Evolutionary conservation across 768 basidiomycete genomes (phyloP).

Genomic region (Hydnum rufescens): DNA sequence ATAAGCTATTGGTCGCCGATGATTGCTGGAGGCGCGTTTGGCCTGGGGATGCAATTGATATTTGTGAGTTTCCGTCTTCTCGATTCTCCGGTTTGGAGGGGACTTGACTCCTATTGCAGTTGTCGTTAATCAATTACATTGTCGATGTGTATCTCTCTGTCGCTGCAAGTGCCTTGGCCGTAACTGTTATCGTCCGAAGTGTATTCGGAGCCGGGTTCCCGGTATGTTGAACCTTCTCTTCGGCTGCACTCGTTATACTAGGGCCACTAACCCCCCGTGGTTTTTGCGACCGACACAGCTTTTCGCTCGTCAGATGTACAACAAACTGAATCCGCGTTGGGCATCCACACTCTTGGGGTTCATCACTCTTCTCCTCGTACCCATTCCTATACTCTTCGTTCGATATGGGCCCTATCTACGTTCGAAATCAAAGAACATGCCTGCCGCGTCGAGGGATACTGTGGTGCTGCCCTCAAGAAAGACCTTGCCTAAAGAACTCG

Average conservation of each 20-base stretch:
- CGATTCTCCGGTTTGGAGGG: not conserved
- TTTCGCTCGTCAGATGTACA: slow-evolving; percentile 17
- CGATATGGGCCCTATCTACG: slow-evolving; percentile 19
- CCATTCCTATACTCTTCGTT: slow-evolving; percentile 21
- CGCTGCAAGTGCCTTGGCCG: slow-evolving; percentile 13
- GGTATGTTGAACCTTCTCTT: slow-evolving; percentile 7
- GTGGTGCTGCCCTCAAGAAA: no score
- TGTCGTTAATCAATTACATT: not conserved
- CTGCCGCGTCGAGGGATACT: no score
- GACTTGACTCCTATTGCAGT: not conserved
- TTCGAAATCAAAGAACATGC: slow-evolving; percentile 10
- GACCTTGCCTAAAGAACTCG: no score
- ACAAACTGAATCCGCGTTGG: slow-evolving; percentile 18
- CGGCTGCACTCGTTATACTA: no score
- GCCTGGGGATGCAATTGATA: slow-evolving; percentile 12
- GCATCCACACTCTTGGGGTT: slow-evolving; percentile 19
- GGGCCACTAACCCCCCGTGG: slow-evolving; percentile 5
- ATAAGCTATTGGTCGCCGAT: slow-evolving; percentile 8
- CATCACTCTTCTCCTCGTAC: slow-evolving; percentile 17
- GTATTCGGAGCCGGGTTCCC: slow-evolving; percentile 11
- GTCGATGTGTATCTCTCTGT: slow-evolving; percentile 6
- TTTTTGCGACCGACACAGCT: slow-evolving; percentile 11
- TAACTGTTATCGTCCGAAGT: slow-evolving; percentile 13
- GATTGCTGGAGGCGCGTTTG: slow-evolving; percentile 12
- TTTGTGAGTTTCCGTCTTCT: slow-evolving; percentile 12